Percentiles rank a stretch among this genome's conserved stretches.
Conservation (phyloP, 805 yeast genomes). For the Lipomyces spencermartinsiae region DNA sequence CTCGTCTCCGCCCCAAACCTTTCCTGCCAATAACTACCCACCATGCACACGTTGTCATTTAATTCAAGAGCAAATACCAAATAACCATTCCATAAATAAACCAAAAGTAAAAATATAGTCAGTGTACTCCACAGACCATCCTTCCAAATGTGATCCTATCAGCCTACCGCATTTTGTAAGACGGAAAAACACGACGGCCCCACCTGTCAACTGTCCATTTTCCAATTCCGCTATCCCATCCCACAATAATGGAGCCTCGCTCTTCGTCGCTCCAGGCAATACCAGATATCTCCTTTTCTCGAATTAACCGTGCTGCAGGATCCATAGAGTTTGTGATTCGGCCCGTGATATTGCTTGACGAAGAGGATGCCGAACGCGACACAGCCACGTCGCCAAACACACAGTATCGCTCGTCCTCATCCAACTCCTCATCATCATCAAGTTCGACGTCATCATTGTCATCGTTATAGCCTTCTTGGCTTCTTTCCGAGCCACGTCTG, state of each 20-base stretch:
- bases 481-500: neutral
- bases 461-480: neutral
- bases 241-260: constrained; percentile 63
- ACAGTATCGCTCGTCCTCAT: constrained; percentile 5
- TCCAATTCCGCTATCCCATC: constrained; percentile 69
- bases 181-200: constrained; percentile 34
- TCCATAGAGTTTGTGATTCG: neutral
- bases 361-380: neutral
- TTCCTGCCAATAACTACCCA: neutral
- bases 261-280: constrained; percentile 61
- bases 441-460: neutral
- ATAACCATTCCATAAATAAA: neutral
- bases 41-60: neutral
- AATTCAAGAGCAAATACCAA: neutral
- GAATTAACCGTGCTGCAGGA: neutral
- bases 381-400: neutral
- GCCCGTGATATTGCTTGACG: constrained; percentile 3
- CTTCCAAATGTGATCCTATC: neutral
- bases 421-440: constrained; percentile 3
- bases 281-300: constrained; percentile 54
- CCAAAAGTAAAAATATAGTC: neutral
- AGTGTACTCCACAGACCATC: neutral
- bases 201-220: constrained; percentile 66
- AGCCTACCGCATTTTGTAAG: constrained; percentile 29
- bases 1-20: neutral